Evolutionary conservation across 768 basidiomycete genomes (phyloP).

Genomic region (Strobilomyces confusus): DNA sequence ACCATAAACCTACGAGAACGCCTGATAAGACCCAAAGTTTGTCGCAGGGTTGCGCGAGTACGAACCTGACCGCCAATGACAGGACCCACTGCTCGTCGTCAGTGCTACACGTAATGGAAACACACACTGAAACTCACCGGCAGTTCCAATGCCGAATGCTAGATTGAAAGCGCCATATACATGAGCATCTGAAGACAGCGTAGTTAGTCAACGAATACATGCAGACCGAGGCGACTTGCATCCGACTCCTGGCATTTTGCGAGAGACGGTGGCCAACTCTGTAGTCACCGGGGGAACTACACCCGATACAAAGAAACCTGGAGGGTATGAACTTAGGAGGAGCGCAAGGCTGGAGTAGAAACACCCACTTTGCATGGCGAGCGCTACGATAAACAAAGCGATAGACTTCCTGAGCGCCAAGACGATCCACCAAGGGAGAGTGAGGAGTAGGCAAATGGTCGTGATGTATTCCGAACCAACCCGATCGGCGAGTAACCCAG

Average conservation of each 20-base stretch:
- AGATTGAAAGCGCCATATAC: conserved; percentile 74
- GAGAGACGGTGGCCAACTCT: conserved; percentile 61
- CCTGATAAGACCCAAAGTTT: not conserved
- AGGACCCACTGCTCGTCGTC: conserved; percentile 52
- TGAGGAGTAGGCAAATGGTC: conserved; percentile 41
- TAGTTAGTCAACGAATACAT: not conserved
- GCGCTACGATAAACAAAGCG: conserved; percentile 34
- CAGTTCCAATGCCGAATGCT: conserved; percentile 61
- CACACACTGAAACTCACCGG: conserved; percentile 38
- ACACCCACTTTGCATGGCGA: conserved; percentile 52
- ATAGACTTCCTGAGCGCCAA: conserved; percentile 53
- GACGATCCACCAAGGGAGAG: conserved; percentile 63
- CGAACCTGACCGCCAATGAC: conserved; percentile 63
- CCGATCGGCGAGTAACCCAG: conserved; percentile 58
- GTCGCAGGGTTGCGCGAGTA: conserved; percentile 1
- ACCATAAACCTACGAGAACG: conserved; percentile 51
- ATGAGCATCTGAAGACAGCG: conserved; percentile 52
- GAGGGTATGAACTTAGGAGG: not conserved
- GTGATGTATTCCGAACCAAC: conserved; percentile 55
- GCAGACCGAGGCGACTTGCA: conserved; percentile 41
- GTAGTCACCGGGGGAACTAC: conserved; percentile 58
- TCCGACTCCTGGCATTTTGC: conserved; percentile 58
- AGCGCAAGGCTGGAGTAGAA: not conserved
- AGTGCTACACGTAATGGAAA: not conserved
- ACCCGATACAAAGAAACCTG: conserved; percentile 62